Conservation (phyloP, 2,329 filamentous ascomycete species). For the Tolypocladium inflatum region DNA sequence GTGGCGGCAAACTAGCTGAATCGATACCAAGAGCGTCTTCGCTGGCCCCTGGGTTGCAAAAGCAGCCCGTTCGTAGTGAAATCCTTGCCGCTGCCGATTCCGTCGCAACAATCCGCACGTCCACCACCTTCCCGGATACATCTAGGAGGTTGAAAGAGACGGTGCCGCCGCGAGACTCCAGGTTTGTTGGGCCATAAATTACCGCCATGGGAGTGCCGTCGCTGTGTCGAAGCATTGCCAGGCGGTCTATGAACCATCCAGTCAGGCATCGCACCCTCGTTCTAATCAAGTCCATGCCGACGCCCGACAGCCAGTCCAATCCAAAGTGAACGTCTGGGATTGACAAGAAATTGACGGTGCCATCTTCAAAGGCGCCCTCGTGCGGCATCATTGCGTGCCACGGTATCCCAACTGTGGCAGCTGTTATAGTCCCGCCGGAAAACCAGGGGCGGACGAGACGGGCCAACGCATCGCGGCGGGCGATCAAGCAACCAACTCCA, state of each 20-base stretch:
- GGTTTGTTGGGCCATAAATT: slow-evolving; percentile 24
- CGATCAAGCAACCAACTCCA: slow-evolving; percentile 29
- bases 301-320: slow-evolving; percentile 22
- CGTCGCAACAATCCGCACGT: slow-evolving; percentile 24
- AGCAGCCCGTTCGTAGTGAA: slow-evolving; percentile 30
- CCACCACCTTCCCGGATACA: slow-evolving; percentile 17
- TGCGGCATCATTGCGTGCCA: slow-evolving; percentile 20
- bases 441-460: slow-evolving; percentile 28
- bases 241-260: slow-evolving; percentile 21
- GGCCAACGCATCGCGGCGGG: slow-evolving; percentile 18
- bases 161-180: slow-evolving; percentile 22
- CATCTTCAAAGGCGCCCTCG: slow-evolving; percentile 28
- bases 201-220: slow-evolving; percentile 21
- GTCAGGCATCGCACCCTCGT: slow-evolving; percentile 26
- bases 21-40: slow-evolving; percentile 23
- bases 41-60: slow-evolving; percentile 31
- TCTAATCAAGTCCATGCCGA: slow-evolving; percentile 17
- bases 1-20: background rate
- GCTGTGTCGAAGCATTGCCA: slow-evolving; percentile 20
- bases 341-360: slow-evolving; percentile 28
- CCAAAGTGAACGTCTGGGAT: slow-evolving; percentile 28
- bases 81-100: slow-evolving; percentile 23
- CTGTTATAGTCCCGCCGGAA: slow-evolving; percentile 26
- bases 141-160: slow-evolving; percentile 30
- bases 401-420: slow-evolving; percentile 17